Percentiles rank a stretch among this genome's conserved stretches.
These are phyloP conservation scores for Sutorius australiensis DNA, from an alignment of 768 basidiomycete genomes.

Conservation along the genomic window DNA sequence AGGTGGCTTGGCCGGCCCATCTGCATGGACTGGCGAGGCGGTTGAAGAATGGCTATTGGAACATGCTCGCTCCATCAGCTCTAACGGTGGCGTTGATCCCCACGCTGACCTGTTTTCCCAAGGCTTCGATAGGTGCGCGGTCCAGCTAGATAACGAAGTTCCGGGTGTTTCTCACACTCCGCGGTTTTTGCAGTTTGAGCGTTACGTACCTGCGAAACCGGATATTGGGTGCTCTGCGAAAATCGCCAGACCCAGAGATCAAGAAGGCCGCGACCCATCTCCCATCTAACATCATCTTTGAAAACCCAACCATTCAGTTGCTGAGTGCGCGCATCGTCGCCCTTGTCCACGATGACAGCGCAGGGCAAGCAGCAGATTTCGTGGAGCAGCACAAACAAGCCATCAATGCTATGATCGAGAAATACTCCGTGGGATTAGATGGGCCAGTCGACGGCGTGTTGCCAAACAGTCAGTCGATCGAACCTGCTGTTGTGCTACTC, in stretches of 20 bases:
- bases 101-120: conserved; percentile 30
- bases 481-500: conserved; percentile 30
- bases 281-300: conserved; percentile 33
- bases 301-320: conserved; percentile 38
- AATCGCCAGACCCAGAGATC: conserved; percentile 27
- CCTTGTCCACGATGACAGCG: conserved; percentile 3
- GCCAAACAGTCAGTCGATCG: neutral
- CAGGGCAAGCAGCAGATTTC: neutral
- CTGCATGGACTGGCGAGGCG: conserved; percentile 19
- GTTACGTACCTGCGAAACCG: conserved; percentile 29
- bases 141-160: neutral
- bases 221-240: conserved; percentile 26
- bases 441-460: conserved; percentile 9
- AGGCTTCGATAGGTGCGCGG: conserved; percentile 37
- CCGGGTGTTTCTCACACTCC: neutral
- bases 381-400: conserved; percentile 9
- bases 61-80: conserved; percentile 19
- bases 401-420: conserved; percentile 40
- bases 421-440: conserved; percentile 30
- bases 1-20: conserved; percentile 20
- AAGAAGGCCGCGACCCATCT: conserved; percentile 26
- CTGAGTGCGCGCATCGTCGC: conserved; percentile 25
- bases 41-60: conserved; percentile 29
- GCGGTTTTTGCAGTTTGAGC: conserved; percentile 17
- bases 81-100: conserved; percentile 5